Percentiles rank a stretch among this genome's conserved stretches.
Evolutionary conservation across 1,139 yeast genomes (phyloP).

Genomic region (Groenewaldozyma auringiensis): DNA sequence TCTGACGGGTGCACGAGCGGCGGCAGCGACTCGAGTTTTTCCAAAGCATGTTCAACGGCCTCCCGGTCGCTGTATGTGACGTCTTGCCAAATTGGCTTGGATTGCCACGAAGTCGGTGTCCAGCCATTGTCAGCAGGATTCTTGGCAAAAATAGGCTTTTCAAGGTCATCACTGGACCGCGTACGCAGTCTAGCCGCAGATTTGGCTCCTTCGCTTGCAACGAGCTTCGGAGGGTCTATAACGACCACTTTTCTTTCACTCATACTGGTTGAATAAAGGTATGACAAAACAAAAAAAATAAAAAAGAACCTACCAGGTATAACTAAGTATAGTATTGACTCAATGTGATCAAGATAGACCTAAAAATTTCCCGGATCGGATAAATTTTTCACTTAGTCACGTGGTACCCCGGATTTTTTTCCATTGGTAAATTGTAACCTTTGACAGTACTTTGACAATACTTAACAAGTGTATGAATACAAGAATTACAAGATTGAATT

Average conservation of each 20-base stretch:
- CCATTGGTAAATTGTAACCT: no score
- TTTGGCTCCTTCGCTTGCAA: slow-evolving; percentile 33
- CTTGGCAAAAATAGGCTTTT: not conserved
- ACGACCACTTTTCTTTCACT: slow-evolving; percentile 21
- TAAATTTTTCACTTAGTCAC: not conserved
- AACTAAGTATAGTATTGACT: no score
- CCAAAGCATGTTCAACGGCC: slow-evolving; percentile 33
- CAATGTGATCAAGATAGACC: not conserved
- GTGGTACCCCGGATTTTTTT: no score
- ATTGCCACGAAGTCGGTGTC: slow-evolving; percentile 39
- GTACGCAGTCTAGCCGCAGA: slow-evolving; percentile 35
- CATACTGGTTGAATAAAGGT: not conserved
- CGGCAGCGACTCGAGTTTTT: slow-evolving; percentile 37
- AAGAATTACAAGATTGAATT: not conserved
- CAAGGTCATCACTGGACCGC: slow-evolving; percentile 24
- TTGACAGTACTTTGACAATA: no score
- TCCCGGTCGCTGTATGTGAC: slow-evolving; percentile 35
- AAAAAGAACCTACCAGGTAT: not conserved
- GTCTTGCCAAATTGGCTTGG: slow-evolving; percentile 37
- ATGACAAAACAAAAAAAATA: not conserved
- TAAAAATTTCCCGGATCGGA: not conserved
- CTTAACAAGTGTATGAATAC: not conserved
- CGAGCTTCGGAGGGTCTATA: slow-evolving; percentile 30
- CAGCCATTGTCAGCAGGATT: slow-evolving; percentile 20
- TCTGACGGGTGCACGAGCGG: slow-evolving; percentile 37